Conservation (phyloP, 2,329 filamentous ascomycete species). For the Penicillium sp. region DNA sequence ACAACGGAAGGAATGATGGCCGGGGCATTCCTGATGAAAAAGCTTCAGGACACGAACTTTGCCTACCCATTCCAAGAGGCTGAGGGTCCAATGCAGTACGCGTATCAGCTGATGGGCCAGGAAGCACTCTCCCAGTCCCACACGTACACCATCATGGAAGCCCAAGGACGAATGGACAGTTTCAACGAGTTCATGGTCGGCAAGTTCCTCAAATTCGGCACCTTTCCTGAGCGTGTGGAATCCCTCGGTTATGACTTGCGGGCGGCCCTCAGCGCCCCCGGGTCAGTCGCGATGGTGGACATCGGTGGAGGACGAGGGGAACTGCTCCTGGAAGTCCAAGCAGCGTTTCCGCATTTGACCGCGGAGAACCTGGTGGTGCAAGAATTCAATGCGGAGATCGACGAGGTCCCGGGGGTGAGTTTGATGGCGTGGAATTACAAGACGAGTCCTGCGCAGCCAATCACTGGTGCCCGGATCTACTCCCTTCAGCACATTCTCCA, state of each 20-base stretch:
- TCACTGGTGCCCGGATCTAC: conserved; percentile 35
- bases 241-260: conserved; percentile 35
- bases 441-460: conserved; percentile 31
- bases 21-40: conserved; percentile 37
- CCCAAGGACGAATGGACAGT: conserved; percentile 38
- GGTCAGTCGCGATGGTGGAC: conserved; percentile 32
- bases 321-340: conserved; percentile 38
- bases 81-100: conserved; percentile 37
- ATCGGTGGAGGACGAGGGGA: conserved; percentile 41
- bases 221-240: conserved; percentile 32
- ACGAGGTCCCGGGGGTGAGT: conserved; percentile 26
- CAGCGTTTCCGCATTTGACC: conserved; percentile 31
- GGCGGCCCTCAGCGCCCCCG: conserved; percentile 19
- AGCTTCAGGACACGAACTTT: conserved; percentile 35
- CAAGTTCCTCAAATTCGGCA: conserved; percentile 38
- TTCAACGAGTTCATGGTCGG: conserved; percentile 43
- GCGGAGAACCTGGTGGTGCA: conserved; percentile 34
- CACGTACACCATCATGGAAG: conserved; percentile 39
- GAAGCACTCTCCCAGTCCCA: conserved; percentile 30
- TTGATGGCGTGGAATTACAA: conserved; percentile 40
- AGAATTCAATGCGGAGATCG: conserved; percentile 37
- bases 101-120: conserved; percentile 33
- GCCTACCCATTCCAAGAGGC: conserved; percentile 37
- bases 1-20: conserved; percentile 38
- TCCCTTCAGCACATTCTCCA: conserved; percentile 39